Conservation (phyloP, 139 green algal genomes). For the Pleodorina starrii region DNA sequence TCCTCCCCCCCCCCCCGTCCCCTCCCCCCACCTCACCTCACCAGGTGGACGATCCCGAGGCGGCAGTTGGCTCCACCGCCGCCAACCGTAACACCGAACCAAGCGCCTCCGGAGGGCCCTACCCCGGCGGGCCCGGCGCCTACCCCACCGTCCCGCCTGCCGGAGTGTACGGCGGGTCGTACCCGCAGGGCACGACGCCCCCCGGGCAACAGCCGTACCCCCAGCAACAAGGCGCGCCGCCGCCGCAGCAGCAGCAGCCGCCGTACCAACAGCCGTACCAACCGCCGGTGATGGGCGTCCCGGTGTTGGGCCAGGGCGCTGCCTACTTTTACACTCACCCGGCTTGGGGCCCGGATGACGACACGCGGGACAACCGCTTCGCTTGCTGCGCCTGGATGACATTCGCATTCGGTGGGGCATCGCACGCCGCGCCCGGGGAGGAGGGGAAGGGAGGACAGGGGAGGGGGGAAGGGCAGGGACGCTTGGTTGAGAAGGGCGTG, state of each 20-base stretch:
- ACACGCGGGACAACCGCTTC: slow-evolving; percentile 24
- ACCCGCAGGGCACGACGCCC: no score
- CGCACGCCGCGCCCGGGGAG: neutral
- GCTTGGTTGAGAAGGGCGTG: no score
- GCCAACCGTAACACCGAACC: neutral
- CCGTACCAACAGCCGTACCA: neutral
- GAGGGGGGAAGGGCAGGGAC: no score
- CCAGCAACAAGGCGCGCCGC: neutral
- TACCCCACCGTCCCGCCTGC: neutral
- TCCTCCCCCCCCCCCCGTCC: no score
- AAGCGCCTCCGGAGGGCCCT: no score
- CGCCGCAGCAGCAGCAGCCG: neutral
- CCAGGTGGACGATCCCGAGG: neutral
- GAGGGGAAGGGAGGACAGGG: neutral
- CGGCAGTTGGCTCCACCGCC: neutral
- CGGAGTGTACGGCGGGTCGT: neutral
- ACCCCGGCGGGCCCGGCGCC: neutral
- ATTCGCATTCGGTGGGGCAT: slow-evolving; percentile 19
- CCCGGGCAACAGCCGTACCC: neutral
- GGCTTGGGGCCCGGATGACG: slow-evolving; percentile 8
- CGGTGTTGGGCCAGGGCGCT: slow-evolving; percentile 6
- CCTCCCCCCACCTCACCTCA: no score
- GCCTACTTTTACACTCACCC: slow-evolving; percentile 1
- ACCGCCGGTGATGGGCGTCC: slow-evolving; percentile 2
- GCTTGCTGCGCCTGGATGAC: neutral